Evolutionary conservation across 345 rosid genomes (phyloP).

Genomic region (Heritiera fomes): DNA sequence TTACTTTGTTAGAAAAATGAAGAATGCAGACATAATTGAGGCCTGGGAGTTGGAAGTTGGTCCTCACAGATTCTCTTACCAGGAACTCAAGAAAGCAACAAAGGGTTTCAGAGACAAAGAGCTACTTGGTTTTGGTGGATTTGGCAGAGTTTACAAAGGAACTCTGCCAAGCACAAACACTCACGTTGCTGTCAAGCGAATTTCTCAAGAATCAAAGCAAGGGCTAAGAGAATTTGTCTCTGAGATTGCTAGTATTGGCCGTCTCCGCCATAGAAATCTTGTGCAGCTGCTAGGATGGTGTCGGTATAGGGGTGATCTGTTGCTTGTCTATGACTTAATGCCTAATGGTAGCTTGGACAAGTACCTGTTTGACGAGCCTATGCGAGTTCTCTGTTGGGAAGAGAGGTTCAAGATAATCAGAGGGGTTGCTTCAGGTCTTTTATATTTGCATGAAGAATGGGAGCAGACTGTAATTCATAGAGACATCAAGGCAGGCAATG

Average conservation of each 20-base stretch:
- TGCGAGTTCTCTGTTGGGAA: conserved; percentile 61
- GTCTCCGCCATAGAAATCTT: conserved; percentile 83
- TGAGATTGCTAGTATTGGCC: conserved; percentile 85
- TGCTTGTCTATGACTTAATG: conserved; percentile 88
- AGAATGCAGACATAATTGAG: conserved; percentile 60
- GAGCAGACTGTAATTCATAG: conserved; percentile 91
- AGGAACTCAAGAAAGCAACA: conserved; percentile 79
- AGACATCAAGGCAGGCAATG: conserved; percentile 86
- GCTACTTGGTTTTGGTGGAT: conserved; percentile 85
- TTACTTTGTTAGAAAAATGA: conserved; percentile 45
- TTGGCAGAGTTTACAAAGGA: conserved; percentile 85
- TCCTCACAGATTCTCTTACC: conserved; percentile 78
- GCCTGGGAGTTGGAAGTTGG: conserved; percentile 82
- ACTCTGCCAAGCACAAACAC: conserved; percentile 50
- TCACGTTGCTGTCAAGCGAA: conserved; percentile 73
- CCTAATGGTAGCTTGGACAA: conserved; percentile 90
- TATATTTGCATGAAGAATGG: conserved; percentile 92
- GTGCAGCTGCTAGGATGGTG: conserved; percentile 91
- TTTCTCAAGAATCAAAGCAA: conserved; percentile 78
- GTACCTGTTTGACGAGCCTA: conserved; percentile 67
- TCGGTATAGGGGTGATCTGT: conserved; percentile 53
- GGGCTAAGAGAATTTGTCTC: conserved; percentile 75
- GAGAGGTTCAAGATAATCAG: conserved; percentile 74
- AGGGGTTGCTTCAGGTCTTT: conserved; percentile 83
- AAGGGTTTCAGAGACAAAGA: conserved; percentile 72